Evolutionary conservation across 78 protist genomes (phyloP).

Genomic region (Dictyostelium brefeldianum): DNA sequence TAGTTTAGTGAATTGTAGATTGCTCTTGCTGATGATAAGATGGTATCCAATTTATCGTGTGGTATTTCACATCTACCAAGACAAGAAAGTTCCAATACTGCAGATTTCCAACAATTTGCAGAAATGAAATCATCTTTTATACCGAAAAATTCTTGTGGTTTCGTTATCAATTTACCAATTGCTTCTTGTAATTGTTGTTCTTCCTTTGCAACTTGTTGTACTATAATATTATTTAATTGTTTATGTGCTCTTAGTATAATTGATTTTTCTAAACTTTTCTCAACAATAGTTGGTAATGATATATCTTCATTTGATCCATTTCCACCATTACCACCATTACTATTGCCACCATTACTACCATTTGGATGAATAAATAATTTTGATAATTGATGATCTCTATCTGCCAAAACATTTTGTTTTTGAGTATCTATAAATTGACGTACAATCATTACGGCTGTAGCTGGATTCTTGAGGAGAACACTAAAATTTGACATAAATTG

Average conservation of each 20-base stretch:
- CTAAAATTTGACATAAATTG: constrained; percentile 53
- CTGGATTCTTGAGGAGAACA: constrained; percentile 41
- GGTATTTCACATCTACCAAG: constrained; percentile 62
- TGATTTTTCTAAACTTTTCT: constrained; percentile 49
- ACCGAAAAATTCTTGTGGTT: constrained; percentile 65
- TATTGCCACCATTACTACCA: neutral
- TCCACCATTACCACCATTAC: neutral
- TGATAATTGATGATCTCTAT: constrained; percentile 29
- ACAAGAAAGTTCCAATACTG: constrained; percentile 41
- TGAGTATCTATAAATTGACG: constrained; percentile 63
- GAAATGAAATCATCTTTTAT: constrained; percentile 67
- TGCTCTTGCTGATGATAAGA: constrained; percentile 55
- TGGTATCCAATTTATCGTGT: constrained; percentile 58
- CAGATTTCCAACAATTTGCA: constrained; percentile 64
- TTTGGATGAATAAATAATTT: neutral
- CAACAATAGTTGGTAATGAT: constrained; percentile 36
- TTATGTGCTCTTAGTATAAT: constrained; percentile 36
- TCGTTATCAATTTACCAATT: constrained; percentile 8
- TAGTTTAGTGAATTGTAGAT: constrained; percentile 64
- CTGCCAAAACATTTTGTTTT: constrained; percentile 37
- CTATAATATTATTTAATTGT: constrained; percentile 2
- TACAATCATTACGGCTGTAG: neutral
- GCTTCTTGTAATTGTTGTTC: constrained; percentile 36
- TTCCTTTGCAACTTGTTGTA: constrained; percentile 49
- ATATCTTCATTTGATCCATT: neutral